Conservation (phyloP, 2,329 filamentous ascomycete species). For the Boeremia exigua region DNA sequence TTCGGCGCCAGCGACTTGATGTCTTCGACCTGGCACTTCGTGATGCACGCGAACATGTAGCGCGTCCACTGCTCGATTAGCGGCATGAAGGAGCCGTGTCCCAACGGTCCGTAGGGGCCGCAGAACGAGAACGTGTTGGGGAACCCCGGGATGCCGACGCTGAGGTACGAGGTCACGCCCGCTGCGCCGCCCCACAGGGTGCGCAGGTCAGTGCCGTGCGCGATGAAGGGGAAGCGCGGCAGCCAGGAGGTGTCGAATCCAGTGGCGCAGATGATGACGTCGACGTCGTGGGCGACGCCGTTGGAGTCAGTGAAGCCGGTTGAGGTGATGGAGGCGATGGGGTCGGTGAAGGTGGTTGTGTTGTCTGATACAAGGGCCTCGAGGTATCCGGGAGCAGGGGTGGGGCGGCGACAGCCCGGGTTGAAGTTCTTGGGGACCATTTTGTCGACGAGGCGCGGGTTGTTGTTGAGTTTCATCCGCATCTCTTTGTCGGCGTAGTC, state of each 20-base stretch:
- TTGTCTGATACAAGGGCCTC: slow-evolving; percentile 26
- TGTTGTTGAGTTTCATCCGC: slow-evolving; percentile 48
- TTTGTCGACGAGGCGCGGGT: slow-evolving; percentile 49
- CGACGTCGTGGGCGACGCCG: slow-evolving; percentile 40
- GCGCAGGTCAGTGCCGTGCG: slow-evolving; percentile 39
- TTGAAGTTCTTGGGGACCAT: slow-evolving; percentile 54
- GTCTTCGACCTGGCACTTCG: slow-evolving; percentile 31
- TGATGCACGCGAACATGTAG: slow-evolving; percentile 31
- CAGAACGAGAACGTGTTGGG: slow-evolving; percentile 55
- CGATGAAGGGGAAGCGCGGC: slow-evolving; percentile 35
- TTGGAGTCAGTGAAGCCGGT: slow-evolving; percentile 30
- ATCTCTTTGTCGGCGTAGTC: slow-evolving; percentile 51
- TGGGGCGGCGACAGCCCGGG: slow-evolving; percentile 32
- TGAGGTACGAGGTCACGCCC: slow-evolving; percentile 51
- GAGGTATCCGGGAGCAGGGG: slow-evolving; percentile 33
- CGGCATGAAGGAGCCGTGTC: slow-evolving; percentile 33
- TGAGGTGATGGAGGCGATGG: slow-evolving; percentile 25
- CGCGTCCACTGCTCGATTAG: slow-evolving; percentile 33
- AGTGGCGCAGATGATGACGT: slow-evolving; percentile 51
- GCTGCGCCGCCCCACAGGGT: slow-evolving; percentile 45
- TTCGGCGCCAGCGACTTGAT: slow-evolving; percentile 32
- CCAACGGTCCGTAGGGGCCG: slow-evolving; percentile 39
- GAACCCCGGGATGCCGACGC: slow-evolving; percentile 50
- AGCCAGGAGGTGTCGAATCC: slow-evolving; percentile 49
- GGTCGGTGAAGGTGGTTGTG: slow-evolving; percentile 29